These are phyloP conservation scores for Oryza officinalis DNA, from an alignment of 176 grass and related monocot species.

Conservation along the genomic window DNA sequence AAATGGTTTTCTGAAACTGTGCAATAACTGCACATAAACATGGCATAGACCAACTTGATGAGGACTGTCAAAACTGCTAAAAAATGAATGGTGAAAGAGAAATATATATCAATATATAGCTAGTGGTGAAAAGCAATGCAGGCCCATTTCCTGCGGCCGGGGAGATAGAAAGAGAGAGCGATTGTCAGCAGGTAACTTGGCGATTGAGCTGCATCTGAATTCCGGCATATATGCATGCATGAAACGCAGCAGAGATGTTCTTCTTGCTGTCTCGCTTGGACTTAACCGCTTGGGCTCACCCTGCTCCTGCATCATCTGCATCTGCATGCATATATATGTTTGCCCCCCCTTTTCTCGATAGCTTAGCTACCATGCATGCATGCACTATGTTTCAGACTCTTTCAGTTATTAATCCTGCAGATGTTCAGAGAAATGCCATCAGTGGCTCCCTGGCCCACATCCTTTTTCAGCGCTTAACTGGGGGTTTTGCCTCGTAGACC, in stretches of 20 bases:
- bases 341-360: background rate
- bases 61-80: too few relatives aligned
- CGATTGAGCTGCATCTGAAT: background rate
- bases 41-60: too few relatives aligned
- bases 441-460: background rate
- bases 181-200: background rate
- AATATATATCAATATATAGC: background rate
- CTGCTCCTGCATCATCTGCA: background rate
- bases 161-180: background rate
- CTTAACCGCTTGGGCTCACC: conserved; percentile 33
- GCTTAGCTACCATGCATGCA: background rate
- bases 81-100: too few relatives aligned
- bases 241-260: conserved; percentile 5
- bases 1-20: background rate
- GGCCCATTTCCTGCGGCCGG: background rate
- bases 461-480: background rate
- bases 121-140: background rate
- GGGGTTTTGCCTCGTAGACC: background rate
- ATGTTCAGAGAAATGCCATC: background rate
- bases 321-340: background rate
- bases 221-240: conserved; percentile 3
- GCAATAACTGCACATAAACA: background rate
- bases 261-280: conserved; percentile 44
- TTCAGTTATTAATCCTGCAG: background rate
- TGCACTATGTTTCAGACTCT: background rate